A percentile compares a stretch with the other conserved stretches of the same genome.
Evolutionary conservation across 768 basidiomycete species (phyloP).

Genomic region (Phylloporus rhodoxanthus): DNA sequence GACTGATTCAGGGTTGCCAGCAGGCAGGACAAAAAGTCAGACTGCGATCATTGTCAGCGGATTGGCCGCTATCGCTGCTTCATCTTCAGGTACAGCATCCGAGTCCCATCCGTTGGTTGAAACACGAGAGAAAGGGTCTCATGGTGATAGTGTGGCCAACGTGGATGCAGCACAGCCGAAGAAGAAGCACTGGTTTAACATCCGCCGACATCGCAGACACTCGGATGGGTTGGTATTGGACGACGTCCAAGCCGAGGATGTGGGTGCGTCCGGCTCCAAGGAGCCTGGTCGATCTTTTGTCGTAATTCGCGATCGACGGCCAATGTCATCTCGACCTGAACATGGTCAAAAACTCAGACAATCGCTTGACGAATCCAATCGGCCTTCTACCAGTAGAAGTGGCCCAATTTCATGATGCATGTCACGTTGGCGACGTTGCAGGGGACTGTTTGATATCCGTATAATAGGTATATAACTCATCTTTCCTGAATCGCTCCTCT

Average conservation of each 20-base stretch:
- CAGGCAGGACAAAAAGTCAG: constrained; percentile 76
- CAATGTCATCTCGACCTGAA: constrained; percentile 32
- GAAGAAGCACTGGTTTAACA: constrained; percentile 66
- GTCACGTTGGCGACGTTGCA: not conserved
- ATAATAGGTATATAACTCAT: constrained; percentile 13
- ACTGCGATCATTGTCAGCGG: constrained; percentile 77
- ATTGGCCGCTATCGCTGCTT: constrained; percentile 24
- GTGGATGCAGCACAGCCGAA: constrained; percentile 44
- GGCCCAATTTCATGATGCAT: constrained; percentile 23
- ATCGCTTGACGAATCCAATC: constrained; percentile 28
- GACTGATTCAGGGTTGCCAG: constrained; percentile 36
- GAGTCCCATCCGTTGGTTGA: constrained; percentile 22
- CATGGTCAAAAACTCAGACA: constrained; percentile 21
- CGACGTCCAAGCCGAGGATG: constrained; percentile 22
- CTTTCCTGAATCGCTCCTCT: not conserved
- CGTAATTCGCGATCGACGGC: constrained; percentile 55
- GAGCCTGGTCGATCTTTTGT: constrained; percentile 56
- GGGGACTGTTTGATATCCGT: constrained; percentile 12
- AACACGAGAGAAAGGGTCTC: constrained; percentile 12
- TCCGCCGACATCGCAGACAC: constrained; percentile 53
- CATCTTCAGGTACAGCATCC: constrained; percentile 9
- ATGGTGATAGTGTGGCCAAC: constrained; percentile 23
- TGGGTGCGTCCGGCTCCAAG: constrained; percentile 26
- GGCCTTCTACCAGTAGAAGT: constrained; percentile 23
- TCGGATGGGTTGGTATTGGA: constrained; percentile 46